These are phyloP conservation scores for Colletotrichum filicis DNA, from an alignment of 2,329 filamentous ascomycete genomes.

Conservation along the genomic window DNA sequence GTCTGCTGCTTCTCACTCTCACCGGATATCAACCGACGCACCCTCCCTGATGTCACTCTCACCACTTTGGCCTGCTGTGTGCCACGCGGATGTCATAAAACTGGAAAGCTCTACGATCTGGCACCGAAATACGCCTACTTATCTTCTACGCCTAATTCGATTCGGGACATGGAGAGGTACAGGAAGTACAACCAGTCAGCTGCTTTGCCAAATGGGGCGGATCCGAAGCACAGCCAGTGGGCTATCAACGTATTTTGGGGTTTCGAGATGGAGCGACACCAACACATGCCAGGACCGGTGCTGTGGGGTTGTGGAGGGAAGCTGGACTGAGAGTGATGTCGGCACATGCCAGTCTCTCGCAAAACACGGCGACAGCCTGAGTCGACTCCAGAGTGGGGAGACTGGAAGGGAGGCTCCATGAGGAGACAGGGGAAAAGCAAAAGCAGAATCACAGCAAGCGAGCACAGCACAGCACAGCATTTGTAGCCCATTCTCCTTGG, in stretches of 20 bases:
- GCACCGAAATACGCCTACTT: not conserved
- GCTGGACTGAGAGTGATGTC: no score
- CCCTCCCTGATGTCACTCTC: not conserved
- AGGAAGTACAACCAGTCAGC: not conserved
- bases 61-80: not conserved
- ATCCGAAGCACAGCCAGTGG: not conserved
- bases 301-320: not conserved
- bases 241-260: not conserved
- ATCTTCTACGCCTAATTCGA: not conserved
- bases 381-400: not conserved
- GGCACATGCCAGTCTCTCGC: not conserved
- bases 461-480: slow-evolving; percentile 22
- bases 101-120: not conserved
- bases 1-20: not conserved
- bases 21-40: not conserved
- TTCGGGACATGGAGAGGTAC: not conserved
- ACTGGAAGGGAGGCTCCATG: not conserved
- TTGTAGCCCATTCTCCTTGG: not conserved
- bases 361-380: not conserved
- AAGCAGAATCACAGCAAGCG: slow-evolving; percentile 29
- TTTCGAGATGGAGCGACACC: no score
- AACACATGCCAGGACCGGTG: not conserved
- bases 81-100: not conserved
- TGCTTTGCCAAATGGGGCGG: not conserved
- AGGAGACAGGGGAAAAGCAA: not conserved